Base-by-base conservation (phyloP, 2,329 filamentous ascomycete species). In the Nakataea oryzae region DNA sequence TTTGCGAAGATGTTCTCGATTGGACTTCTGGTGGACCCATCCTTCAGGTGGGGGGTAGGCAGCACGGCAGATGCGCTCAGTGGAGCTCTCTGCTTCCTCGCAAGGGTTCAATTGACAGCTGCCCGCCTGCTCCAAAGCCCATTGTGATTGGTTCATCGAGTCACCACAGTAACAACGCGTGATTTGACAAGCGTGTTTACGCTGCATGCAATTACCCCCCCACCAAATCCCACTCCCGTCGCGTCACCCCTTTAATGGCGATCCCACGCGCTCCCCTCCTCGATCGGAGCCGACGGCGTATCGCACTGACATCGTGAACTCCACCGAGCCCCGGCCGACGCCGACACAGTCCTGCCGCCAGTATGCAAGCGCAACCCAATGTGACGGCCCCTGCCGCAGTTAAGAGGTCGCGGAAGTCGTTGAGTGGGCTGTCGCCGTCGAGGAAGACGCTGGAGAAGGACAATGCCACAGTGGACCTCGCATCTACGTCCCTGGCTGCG, bases 401-500 rank as follows among this genome's bases (percentile, higher is more conserved):
- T 66, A 79, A 84, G 68, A 79, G 83, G 61, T 74, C 83, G 69
- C 85, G 89, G 71, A 90, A 90, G 72, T 93, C 90, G n/a, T 85
- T 90, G 64, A 87, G 86, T 24, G 73, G 72, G 71, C 84, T 79
- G 67, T 84, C 74, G 69, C 83, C 74, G 73, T 61, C 59, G 4
- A 79, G 70, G 68, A 83, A 77, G 73, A 74, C 76, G 50, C 75
- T 80, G 66, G 88, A 91, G 69, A 92, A 91, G 74, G 91, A 96
- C 72, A 96, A 96, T 79, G 82, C 84, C 70, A 90, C 87, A 3
- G 76, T 87, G 56, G 87, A 91, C 67, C 73, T 89, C 62, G 54
- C 59, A n/a, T 28, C 59, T 17, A 80, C 82, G 66, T 75, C 78
- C 63, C 70, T 80, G 66, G 79, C 78, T 32, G 78, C 78, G 63